Percentiles rank a stretch among this genome's conserved stretches.
Conservation (phyloP, 768 basidiomycete species). For the Boletus coccyginus region DNA sequence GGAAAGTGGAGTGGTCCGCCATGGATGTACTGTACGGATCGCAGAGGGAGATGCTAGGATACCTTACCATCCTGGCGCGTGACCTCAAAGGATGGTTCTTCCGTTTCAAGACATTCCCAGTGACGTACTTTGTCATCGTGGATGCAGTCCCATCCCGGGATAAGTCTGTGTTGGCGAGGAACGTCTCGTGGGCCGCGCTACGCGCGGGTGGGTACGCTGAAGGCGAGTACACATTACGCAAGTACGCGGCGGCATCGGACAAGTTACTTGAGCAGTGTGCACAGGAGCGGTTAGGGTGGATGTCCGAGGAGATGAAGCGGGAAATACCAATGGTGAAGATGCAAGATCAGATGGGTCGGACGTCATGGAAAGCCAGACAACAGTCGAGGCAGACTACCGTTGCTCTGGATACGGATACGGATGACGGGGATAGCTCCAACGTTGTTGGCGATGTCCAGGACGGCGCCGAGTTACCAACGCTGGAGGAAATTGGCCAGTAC, state of each 20-base stretch:
- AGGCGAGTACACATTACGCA: slow-evolving; percentile 12
- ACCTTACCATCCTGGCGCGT: neutral
- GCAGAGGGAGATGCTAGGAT: neutral
- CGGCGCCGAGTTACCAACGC: slow-evolving; percentile 16
- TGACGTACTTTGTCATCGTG: slow-evolving; percentile 29
- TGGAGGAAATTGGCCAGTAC: slow-evolving; percentile 11
- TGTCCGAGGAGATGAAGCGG: neutral
- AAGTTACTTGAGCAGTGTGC: slow-evolving; percentile 10
- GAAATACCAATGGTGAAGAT: neutral
- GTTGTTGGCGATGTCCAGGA: slow-evolving; percentile 21
- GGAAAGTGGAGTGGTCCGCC: slow-evolving; percentile 14
- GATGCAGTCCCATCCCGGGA: neutral
- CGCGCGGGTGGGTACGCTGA: slow-evolving; percentile 24
- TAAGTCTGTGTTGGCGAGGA: neutral
- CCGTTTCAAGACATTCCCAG: slow-evolving; percentile 25
- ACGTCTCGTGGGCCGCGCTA: slow-evolving; percentile 17
- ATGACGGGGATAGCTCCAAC: too few relatives aligned
- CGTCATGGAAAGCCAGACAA: too few relatives aligned
- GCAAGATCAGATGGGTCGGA: too few relatives aligned
- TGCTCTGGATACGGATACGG: too few relatives aligned
- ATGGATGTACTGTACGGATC: slow-evolving; percentile 22
- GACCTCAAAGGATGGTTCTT: slow-evolving; percentile 20
- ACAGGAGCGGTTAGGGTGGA: slow-evolving; percentile 14
- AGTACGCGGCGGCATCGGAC: slow-evolving; percentile 17
- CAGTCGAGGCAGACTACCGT: too few relatives aligned